These are phyloP conservation scores for Gossypium stocksii DNA, from an alignment of 345 rosid genomes.

Conservation along the genomic window DNA sequence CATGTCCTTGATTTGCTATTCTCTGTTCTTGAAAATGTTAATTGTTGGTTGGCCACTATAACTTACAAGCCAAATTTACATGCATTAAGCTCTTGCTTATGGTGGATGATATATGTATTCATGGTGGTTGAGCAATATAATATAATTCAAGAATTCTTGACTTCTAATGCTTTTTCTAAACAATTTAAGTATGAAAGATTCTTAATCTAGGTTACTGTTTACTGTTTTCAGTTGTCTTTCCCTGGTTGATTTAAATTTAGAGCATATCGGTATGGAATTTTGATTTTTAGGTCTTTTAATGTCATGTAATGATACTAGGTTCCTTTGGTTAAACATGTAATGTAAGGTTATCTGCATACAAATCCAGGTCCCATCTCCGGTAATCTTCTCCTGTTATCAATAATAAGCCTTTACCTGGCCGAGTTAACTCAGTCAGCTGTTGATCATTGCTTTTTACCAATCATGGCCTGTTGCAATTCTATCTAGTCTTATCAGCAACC, in stretches of 20 bases:
- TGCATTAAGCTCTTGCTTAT: background rate
- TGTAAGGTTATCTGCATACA: background rate
- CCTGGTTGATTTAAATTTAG: background rate
- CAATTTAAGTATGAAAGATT: no score
- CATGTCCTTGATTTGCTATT: constrained; percentile 78
- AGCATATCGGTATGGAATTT: background rate
- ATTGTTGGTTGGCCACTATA: no score
- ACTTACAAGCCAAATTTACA: background rate
- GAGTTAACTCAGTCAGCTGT: background rate
- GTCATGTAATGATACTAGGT: background rate
- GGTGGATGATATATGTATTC: background rate
- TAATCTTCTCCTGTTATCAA: background rate
- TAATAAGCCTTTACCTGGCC: background rate
- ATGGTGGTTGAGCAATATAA: background rate
- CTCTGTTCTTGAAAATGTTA: background rate
- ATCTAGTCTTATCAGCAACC: background rate
- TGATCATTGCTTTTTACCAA: background rate
- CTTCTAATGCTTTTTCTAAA: no score
- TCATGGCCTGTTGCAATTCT: background rate
- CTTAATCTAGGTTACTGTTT: background rate
- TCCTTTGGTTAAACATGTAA: background rate
- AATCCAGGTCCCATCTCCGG: background rate
- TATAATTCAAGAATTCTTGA: background rate
- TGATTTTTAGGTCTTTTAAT: background rate
- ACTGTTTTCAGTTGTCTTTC: background rate